Base-by-base conservation (phyloP, 1,284 basidiomycete genomes). In the Fistulina hepatica region DNA sequence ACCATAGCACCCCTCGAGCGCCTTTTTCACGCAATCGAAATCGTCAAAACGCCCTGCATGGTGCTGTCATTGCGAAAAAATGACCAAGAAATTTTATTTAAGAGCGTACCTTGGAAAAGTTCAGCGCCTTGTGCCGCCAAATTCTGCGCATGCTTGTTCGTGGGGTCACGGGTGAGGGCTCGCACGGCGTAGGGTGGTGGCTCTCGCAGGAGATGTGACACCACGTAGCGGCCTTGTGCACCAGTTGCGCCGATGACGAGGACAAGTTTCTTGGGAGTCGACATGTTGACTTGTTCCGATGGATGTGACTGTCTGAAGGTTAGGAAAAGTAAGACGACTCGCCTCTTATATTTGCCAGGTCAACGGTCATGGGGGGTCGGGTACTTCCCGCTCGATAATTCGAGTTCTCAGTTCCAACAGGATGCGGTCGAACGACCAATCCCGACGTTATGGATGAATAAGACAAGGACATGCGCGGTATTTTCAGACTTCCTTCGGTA, bases 231-330 rank as follows among this genome's bases (percentile, higher is more conserved):
- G 13, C 64, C 64, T 37, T 65, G 64, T 5, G 57, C 58, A 23
- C 64, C 63, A 12, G 64, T 67, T 3, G 58, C 64, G 21, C 65
- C 63, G 27, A 65, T 51, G 38, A 66, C 60, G 36, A 61, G 55
- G 38, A 67, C 60, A 37, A 57, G 37, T 44, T 61, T 60, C 16
- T 15, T 39, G 9, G 28, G 28, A 13, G 39, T 13, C 25, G 39
- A 8, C n/a, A n/a, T n/a, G n/a, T n/a, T n/a, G n/a, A n/a, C n/a
- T n/a, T n/a, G n/a, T n/a, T n/a, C n/a, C n/a, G n/a, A n/a, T n/a
- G n/a, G n/a, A n/a, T n/a, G n/a, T n/a, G n/a, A n/a, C n/a, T n/a
- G n/a, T n/a, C n/a, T n/a, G n/a, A n/a, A n/a, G n/a, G n/a, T n/a
- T n/a, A n/a, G n/a, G n/a, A n/a, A n/a, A n/a, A n/a, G n/a, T n/a